Base-by-base conservation (phyloP, 345 rosid genomes). In the Conringia planisiliqua region DNA sequence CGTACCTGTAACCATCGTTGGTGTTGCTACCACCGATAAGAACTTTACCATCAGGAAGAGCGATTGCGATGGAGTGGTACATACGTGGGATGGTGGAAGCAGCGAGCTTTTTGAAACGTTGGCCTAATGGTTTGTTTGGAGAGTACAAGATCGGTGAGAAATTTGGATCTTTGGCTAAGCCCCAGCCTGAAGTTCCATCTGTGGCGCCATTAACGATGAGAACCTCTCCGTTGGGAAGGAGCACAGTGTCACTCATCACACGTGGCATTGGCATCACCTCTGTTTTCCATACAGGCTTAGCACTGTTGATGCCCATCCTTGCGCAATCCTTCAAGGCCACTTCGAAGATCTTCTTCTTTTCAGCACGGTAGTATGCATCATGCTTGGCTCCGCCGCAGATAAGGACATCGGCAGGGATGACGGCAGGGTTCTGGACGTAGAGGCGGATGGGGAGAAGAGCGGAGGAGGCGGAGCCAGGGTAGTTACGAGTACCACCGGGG, bases 21-120 rank as follows among this genome's bases (percentile, higher is more conserved):
- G 90, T 87, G 88, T 89, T 89, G 70, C 92, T 89, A 2, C 97
- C 94, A 0, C 82, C 90, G 3, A 90, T 57, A 0, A 89, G 81
- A 9, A 89, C 56, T 73, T 79, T 86, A 0, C 85, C 88, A 4
- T 90, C 94, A 0, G 94, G 90, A 1, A 90, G 79, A 1, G 90
- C 58, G 3, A 66, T 73, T 0, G 85, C 80, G 12, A 81, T 47
- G 24, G 92, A 79, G 43, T 90, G 92, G 66, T 90, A 89, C 85
- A 89, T 62, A 13, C 94, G 89, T 0, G 94, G 70, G 29, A 90
- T 88, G 7, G 16, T 44, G 0, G 83, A 50, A 3, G 88, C 10
- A 1, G 80, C 77, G 6, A 89, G 75, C 11, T 66, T 82, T 13
- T 35, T 78, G 20, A 88, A 86, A 62, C 90, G 69, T 22, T 57